Conservation (phyloP, 345 rosid genomes). For the Eucalyptus polyanthemos region DNA sequence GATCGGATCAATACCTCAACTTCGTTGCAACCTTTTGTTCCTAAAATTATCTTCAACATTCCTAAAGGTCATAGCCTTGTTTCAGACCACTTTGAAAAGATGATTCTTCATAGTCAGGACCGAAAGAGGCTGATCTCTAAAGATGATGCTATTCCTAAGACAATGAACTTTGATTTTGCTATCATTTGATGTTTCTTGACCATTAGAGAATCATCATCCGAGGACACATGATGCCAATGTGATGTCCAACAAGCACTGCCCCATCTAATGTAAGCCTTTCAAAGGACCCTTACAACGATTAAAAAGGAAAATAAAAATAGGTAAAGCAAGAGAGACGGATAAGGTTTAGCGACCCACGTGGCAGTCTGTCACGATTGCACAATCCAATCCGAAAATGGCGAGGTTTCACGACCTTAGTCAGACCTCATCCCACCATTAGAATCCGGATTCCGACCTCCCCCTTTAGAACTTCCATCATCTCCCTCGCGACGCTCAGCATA, state of each 20-base stretch:
- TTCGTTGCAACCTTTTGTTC: no score
- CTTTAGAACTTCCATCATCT: not conserved
- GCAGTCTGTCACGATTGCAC: not conserved
- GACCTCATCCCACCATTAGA: not conserved
- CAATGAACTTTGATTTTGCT: not conserved
- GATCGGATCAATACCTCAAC: no score
- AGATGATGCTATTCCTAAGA: not conserved
- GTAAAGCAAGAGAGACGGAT: not conserved
- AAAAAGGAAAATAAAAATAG: not conserved
- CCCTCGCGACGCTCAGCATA: not conserved
- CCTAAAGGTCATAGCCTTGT: fast-evolving
- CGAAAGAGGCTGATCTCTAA: fast-evolving
- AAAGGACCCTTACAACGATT: not conserved
- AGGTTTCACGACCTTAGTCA: not conserved
- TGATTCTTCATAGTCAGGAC: fast-evolving
- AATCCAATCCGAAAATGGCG: not conserved
- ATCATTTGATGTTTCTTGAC: not conserved
- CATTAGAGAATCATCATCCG: not conserved
- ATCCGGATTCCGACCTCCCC: not conserved
- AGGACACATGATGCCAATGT: not conserved
- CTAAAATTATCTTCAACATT: no score
- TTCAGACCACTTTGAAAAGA: no score
- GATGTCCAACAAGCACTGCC: not conserved
- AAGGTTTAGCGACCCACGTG: not conserved
- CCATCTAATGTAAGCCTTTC: not conserved